Evolutionary conservation across 768 basidiomycete genomes (phyloP).

Genomic region (Cystofilobasidium ferigula): DNA sequence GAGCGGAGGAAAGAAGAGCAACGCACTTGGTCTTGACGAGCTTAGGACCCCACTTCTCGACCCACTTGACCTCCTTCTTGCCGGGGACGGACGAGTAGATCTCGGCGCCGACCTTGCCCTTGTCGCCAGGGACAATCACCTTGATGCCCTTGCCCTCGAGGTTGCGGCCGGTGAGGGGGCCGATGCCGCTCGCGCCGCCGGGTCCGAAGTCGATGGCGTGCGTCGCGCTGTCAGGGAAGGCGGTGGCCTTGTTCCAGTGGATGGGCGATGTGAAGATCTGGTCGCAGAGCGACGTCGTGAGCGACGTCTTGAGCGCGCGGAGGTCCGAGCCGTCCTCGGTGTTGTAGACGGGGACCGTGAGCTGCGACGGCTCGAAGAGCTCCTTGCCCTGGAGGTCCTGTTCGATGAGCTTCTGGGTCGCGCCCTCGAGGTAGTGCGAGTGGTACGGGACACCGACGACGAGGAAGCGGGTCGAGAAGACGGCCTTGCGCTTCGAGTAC

Average conservation of each 20-base stretch:
- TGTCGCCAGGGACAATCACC: conserved; percentile 80
- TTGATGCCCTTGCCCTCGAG: conserved; percentile 88
- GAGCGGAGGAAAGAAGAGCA: not conserved
- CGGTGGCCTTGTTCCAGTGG: conserved; percentile 82
- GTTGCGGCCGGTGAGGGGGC: conserved; percentile 76
- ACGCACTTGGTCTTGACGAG: conserved; percentile 80
- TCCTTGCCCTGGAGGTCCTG: conserved; percentile 69
- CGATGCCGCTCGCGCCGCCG: conserved; percentile 85
- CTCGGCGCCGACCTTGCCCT: conserved; percentile 76
- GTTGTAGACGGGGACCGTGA: conserved; percentile 77
- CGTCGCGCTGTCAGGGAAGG: conserved; percentile 80
- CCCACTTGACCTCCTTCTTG: conserved; percentile 79
- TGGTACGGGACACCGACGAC: conserved; percentile 96
- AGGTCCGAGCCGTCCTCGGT: conserved; percentile 89
- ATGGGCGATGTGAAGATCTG: conserved; percentile 87
- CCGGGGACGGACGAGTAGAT: conserved; percentile 58
- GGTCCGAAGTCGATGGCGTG: conserved; percentile 96
- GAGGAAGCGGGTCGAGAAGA: conserved; percentile 84
- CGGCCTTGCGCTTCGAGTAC: conserved; percentile 86
- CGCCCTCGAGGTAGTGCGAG: conserved; percentile 66
- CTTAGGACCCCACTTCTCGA: conserved; percentile 69
- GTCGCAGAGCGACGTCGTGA: conserved; percentile 79
- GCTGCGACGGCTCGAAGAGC: conserved; percentile 40
- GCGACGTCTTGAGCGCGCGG: conserved; percentile 53
- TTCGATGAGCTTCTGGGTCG: conserved; percentile 61